Conservation (phyloP, 352 stramenopile species). For the Pythium rishiriense region DNA sequence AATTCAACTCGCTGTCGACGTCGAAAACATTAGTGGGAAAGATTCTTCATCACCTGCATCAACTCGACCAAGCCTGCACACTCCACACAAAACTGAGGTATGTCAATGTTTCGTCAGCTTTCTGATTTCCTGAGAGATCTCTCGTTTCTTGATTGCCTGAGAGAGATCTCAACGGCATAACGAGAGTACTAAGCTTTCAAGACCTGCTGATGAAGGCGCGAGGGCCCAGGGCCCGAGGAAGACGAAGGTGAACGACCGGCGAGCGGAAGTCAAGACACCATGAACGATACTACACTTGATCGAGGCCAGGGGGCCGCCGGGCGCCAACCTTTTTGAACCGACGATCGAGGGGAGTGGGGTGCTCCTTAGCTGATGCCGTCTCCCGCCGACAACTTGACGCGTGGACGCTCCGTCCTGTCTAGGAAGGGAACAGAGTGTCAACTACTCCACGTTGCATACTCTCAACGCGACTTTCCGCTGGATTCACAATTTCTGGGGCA, state of each 20-base stretch:
- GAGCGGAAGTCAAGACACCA: neutral
- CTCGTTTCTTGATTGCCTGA: too few relatives aligned
- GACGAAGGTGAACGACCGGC: neutral
- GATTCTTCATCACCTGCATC: too few relatives aligned
- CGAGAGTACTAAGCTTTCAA: neutral
- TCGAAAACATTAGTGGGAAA: too few relatives aligned
- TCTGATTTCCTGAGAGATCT: too few relatives aligned
- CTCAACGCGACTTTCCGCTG: too few relatives aligned
- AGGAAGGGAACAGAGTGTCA: neutral
- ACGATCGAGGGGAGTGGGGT: neutral
- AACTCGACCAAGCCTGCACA: too few relatives aligned
- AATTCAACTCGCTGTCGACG: too few relatives aligned
- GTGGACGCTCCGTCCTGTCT: neutral
- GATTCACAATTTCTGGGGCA: too few relatives aligned
- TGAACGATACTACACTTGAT: neutral
- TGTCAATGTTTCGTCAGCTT: too few relatives aligned
- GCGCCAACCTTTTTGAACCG: neutral
- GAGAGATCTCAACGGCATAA: neutral
- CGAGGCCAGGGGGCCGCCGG: neutral
- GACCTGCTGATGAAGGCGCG: neutral
- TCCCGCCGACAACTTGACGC: neutral
- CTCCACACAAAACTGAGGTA: too few relatives aligned
- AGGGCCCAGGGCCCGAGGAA: neutral
- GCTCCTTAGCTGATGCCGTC: neutral
- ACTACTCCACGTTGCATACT: too few relatives aligned